Evolutionary conservation across 345 rosid species (phyloP).

Genomic region (Arabidopsis arenosa): DNA sequence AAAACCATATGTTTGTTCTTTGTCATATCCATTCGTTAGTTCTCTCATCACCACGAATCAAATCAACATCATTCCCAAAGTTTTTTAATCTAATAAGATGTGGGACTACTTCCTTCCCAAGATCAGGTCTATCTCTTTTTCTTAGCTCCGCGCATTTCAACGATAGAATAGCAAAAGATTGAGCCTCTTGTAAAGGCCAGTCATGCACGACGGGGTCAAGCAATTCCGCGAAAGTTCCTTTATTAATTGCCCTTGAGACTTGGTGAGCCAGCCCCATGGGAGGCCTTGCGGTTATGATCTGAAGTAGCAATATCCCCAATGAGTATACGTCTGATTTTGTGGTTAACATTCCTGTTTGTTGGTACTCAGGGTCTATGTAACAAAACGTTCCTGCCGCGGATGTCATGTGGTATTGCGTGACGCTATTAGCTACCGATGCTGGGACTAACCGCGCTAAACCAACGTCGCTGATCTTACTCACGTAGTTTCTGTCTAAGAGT

Average conservation of each 20-base stretch:
- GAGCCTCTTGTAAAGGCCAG: conserved; percentile 75
- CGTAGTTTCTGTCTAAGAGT: conserved; percentile 72
- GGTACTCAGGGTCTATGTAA: conserved; percentile 92
- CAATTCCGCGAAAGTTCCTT: conserved; percentile 62
- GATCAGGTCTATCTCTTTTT: conserved; percentile 82
- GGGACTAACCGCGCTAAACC: conserved; percentile 93
- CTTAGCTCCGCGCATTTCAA: conserved; percentile 71
- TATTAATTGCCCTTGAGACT: conserved; percentile 63
- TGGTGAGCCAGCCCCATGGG: conserved; percentile 88
- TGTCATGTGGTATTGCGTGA: conserved; percentile 83
- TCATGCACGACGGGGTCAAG: conserved; percentile 65
- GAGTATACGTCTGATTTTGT: conserved; percentile 82
- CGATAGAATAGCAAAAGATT: conserved; percentile 60
- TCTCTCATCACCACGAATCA: conserved; percentile 9
- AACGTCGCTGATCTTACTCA: conserved; percentile 87
- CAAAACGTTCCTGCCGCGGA: conserved; percentile 91
- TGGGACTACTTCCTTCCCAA: conserved; percentile 65
- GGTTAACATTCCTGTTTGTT: conserved; percentile 80
- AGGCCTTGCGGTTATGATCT: conserved; percentile 71
- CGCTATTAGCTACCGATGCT: conserved; percentile 68
- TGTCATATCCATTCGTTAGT: not conserved
- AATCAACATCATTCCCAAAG: conserved; percentile 44
- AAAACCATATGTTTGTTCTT: conserved; percentile 15
- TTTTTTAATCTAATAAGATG: conserved; percentile 68
- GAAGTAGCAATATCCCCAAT: conserved; percentile 77